phyloP scores from a whole-genome alignment of 257 asterid species.

The Anisodus tanguticus region DNA sequence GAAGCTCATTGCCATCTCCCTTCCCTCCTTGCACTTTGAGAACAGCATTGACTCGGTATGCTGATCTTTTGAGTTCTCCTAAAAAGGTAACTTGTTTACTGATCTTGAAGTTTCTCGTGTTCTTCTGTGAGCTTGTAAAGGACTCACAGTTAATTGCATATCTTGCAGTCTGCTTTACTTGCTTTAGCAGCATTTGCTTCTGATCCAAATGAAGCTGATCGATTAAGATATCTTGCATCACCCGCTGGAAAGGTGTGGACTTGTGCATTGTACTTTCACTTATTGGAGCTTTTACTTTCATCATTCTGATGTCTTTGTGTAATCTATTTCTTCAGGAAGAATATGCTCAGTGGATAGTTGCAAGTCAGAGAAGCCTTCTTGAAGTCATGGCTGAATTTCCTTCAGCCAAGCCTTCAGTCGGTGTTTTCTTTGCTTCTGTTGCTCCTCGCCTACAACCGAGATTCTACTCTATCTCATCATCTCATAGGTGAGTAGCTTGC shows the following conservation, averaged over 20 bases:
- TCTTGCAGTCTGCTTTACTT: conserved; percentile 68
- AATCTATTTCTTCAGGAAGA: conserved; percentile 66
- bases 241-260: conserved; percentile 92
- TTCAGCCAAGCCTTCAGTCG: conserved; percentile 88
- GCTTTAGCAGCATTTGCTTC: conserved; percentile 88
- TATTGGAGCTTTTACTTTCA: background rate
- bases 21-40: conserved; percentile 94
- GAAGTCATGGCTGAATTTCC: conserved; percentile 95
- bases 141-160: conserved; percentile 21
- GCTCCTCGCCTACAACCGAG: conserved; percentile 96
- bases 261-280: conserved; percentile 21
- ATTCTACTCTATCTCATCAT: conserved; percentile 95
- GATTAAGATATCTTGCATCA: conserved; percentile 81
- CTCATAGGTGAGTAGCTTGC: conserved; percentile 68
- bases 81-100: conserved; percentile 60
- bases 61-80: conserved; percentile 89
- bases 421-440: conserved; percentile 95
- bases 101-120: background rate
- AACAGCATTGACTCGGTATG: conserved; percentile 82
- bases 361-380: conserved; percentile 84
- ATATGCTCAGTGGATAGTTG: conserved; percentile 79
- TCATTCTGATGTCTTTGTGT: conserved; percentile 32
- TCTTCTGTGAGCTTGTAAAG: background rate
- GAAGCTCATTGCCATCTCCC: conserved; percentile 74
- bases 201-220: conserved; percentile 81